Conservation (phyloP, 306 rosid genomes). For the Cucurbita argyrosperma region DNA sequence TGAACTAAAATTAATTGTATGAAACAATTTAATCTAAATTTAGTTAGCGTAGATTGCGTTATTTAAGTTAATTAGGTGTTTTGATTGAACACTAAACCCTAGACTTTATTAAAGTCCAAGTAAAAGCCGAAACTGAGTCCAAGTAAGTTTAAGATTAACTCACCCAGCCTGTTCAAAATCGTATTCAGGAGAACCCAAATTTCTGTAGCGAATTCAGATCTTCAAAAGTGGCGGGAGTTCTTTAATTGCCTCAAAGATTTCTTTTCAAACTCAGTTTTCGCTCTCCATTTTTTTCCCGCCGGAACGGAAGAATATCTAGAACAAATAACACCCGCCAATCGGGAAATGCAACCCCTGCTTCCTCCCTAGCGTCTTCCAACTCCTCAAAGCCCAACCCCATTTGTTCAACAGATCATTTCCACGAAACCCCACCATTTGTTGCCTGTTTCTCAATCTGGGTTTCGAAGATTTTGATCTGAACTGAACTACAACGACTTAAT, state of each 20-base stretch:
- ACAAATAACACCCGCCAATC: background rate
- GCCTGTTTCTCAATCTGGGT: background rate
- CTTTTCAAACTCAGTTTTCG: background rate
- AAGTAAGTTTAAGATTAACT: no score
- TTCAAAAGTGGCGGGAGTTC: background rate
- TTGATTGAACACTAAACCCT: no score
- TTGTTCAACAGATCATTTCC: background rate
- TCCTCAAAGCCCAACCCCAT: background rate
- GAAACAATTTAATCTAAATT: no score
- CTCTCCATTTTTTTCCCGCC: background rate
- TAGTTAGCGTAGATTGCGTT: no score
- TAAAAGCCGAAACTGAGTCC: background rate
- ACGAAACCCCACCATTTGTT: background rate
- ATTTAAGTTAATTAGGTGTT: no score
- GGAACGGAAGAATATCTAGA: background rate
- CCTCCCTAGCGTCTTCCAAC: background rate
- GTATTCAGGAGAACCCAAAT: background rate
- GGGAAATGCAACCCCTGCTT: background rate
- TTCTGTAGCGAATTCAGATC: background rate
- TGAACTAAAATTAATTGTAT: no score
- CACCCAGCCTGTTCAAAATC: background rate
- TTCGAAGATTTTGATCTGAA: background rate
- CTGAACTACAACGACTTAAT: background rate
- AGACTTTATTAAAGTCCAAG: no score
- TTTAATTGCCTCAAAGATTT: background rate